Base-by-base conservation (phyloP, 2,329 filamentous ascomycete genomes). In the Trichoderma gracile region DNA sequence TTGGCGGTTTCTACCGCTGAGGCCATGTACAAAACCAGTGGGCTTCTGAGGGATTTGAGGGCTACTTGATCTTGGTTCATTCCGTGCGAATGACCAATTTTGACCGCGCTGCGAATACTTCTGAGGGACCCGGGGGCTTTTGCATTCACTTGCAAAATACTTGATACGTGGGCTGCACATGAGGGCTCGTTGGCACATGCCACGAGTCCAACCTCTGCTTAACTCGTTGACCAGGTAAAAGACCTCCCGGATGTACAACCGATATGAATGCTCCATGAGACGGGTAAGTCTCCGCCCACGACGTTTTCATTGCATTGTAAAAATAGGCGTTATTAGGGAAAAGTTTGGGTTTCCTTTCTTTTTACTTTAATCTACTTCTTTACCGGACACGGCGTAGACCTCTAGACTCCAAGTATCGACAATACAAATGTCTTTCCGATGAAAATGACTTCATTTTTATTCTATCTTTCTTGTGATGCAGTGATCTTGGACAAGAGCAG, bases 11-110 rank as follows among this genome's bases (percentile, higher is more conserved):
- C 68, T 38, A 38, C 72, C 67, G 64, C 67, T 61, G 67, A 52
- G 68, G 67, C 67, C 63, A 64, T 69, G 69, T 69, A 69, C 67
- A 70, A 70, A 38, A 67, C 67, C 69, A 71, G 71, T 75, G 74
- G 75, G 75, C 73, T 76, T 77, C 74, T 75, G 76, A 77, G 74
- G 76, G 75, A 76, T 77, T 77, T 75, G 74, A 72, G 71, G 72
- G 74, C 72, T 38, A 38, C 33, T 73, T 72, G 66, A 67, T 68
- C 70, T 70, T 74, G 74, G 73, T 72, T 70, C 66, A 72, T 66
- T 50, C 46, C 66, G 67, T 71, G 68, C 70, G 71, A 71, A 71
- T 68, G 73, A 74, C 70, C 72, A 74, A 75, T 68, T 68, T 62
- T 72, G 73, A 73, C 67, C 71, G 33, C 33, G 72, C 69, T 72